Evolutionary conservation across 345 rosid genomes (phyloP).

Genomic region (Acer campestre): DNA sequence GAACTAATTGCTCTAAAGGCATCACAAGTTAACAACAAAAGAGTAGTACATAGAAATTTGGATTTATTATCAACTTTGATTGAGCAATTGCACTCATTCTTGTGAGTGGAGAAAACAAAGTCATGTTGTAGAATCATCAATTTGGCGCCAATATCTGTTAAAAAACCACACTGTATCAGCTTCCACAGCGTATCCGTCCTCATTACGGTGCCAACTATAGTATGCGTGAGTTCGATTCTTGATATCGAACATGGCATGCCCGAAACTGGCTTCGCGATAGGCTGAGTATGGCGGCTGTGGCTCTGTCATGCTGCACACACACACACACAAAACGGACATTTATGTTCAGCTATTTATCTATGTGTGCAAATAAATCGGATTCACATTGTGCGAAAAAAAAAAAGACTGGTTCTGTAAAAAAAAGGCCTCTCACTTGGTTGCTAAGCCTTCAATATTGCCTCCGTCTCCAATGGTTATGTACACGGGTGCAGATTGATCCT

Average conservation of each 20-base stretch:
- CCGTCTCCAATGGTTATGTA: slow-evolving; percentile 90
- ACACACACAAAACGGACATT: not conserved
- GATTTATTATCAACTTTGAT: too few species aligned
- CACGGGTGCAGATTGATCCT: slow-evolving; percentile 72
- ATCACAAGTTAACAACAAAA: too few species aligned
- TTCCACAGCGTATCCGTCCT: slow-evolving; percentile 77
- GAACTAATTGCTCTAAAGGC: too few species aligned
- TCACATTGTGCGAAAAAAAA: too few species aligned
- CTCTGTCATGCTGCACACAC: slow-evolving; percentile 67
- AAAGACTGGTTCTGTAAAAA: not conserved
- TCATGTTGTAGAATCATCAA: slow-evolving; percentile 51
- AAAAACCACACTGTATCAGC: slow-evolving; percentile 85
- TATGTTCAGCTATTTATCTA: not conserved
- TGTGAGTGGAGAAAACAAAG: not conserved
- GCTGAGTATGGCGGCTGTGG: slow-evolving; percentile 95
- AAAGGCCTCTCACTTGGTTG: slow-evolving; percentile 57
- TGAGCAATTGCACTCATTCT: not conserved
- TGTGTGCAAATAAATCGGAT: not conserved
- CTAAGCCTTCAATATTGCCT: slow-evolving; percentile 85
- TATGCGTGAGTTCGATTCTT: slow-evolving; percentile 84
- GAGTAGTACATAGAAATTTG: too few species aligned
- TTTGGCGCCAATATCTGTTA: slow-evolving; percentile 69
- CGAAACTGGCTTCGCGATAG: slow-evolving; percentile 87
- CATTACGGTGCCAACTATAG: slow-evolving; percentile 85
- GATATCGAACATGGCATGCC: slow-evolving; percentile 78